These are phyloP conservation scores for Diaporthe amygdali DNA, from an alignment of 2,329 filamentous ascomycete genomes.

Conservation along the genomic window DNA sequence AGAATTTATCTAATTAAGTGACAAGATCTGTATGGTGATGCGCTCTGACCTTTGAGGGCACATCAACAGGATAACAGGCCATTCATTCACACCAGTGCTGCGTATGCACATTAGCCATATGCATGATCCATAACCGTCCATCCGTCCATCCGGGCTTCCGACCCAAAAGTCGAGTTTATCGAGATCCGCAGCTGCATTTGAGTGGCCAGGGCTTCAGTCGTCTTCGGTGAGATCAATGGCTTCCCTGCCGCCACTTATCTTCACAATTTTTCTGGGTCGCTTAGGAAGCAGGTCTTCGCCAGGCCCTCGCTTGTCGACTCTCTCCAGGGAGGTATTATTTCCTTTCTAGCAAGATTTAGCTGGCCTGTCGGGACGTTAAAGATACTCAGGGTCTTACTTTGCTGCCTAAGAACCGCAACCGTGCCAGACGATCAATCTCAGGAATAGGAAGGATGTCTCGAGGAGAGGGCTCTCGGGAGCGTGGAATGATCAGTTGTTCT, in stretches of 20 bases:
- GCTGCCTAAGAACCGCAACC: conserved; percentile 32
- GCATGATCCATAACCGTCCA: too few relatives aligned
- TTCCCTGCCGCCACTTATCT: conserved; percentile 10
- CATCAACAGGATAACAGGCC: too few relatives aligned
- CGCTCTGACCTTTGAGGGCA: background rate
- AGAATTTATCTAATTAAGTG: background rate
- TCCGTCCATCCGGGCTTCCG: too few relatives aligned
- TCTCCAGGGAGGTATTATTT: background rate
- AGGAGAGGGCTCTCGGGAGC: conserved; percentile 24
- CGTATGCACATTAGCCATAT: too few relatives aligned
- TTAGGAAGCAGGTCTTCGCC: conserved; percentile 23
- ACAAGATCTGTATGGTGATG: background rate
- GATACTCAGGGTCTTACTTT: conserved; percentile 25
- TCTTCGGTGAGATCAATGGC: conserved; percentile 23
- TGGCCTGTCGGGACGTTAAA: background rate
- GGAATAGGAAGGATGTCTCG: background rate
- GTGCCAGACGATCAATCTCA: conserved; percentile 32
- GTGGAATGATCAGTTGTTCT: conserved; percentile 37
- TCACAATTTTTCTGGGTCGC: conserved; percentile 20
- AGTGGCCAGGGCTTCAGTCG: background rate
- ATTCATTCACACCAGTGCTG: too few relatives aligned
- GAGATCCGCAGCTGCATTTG: background rate
- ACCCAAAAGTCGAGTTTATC: too few relatives aligned
- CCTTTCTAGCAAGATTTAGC: background rate
- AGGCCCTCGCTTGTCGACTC: conserved; percentile 33